Base-by-base conservation (phyloP, 768 basidiomycete genomes). In the Cystobasidium ongulense region DNA sequence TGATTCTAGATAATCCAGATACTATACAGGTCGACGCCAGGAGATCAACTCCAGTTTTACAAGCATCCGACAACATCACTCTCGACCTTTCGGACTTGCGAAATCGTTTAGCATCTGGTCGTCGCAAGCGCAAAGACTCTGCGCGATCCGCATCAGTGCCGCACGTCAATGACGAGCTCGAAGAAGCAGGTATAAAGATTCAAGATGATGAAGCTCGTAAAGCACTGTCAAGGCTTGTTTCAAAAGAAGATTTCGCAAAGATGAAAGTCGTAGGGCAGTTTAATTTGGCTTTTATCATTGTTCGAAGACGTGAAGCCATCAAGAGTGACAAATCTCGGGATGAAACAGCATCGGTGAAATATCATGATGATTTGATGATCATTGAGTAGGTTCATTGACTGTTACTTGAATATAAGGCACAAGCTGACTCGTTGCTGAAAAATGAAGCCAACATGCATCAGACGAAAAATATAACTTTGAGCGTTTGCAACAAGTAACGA, bases 381-480 rank as follows among this genome's bases (percentile, higher is more conserved):
- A 86, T 98, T 21, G 95, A 98, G 68, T 71, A n/a, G 35, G 68
- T 33, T 11, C 57, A 52, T 7, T 21, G 5, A 41, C 65, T 10
- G 18, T 27, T n/a, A n/a, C n/a, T n/a, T n/a, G n/a, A n/a, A n/a
- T 25, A 43, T 50, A 7, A 25, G 23, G 50, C 33, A 18, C 23
- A 23, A 21, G 64, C 13, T 70, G 67, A 53, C 46, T 70, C 27
- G 18, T n/a, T 15, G 23, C 25, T 17, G 10, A 38, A 25, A 31
- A n/a, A 43, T 27, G n/a, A n/a, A 71, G 68, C 78, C 95, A 98
- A 80, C 95, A 98, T 81, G 95, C 95, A 3, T 88, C 91, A 4
- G 96, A 99, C 81, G 96, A 98, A 82, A 98, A 98, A 83, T 97
- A 91, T 82, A 98, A 98, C 80, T 98, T 98, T 79, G 96, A 98